Percentiles rank a stretch among this genome's conserved stretches.
Evolutionary conservation across 306 rosid genomes (phyloP).

Genomic region (Acacia confusa): DNA sequence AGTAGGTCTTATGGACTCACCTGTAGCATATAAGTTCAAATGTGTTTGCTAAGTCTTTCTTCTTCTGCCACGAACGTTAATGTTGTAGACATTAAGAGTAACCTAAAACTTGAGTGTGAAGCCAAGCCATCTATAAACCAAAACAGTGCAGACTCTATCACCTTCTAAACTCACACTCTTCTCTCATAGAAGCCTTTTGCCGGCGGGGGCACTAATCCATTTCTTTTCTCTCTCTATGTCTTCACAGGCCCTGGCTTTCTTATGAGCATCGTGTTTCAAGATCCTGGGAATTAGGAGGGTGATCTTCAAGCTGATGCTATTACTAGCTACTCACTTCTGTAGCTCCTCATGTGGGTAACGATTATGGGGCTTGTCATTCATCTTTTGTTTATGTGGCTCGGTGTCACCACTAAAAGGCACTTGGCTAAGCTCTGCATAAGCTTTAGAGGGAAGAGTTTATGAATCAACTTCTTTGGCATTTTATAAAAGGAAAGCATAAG

Average conservation of each 20-base stretch:
- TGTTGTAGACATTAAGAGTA: no score
- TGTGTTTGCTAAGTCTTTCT: no score
- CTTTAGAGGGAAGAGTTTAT: background rate
- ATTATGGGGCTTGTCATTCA: conserved; percentile 87
- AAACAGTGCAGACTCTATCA: background rate
- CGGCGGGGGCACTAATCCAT: background rate
- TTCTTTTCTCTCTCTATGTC: conserved; percentile 28
- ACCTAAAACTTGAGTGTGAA: no score
- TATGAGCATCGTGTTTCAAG: conserved; percentile 91
- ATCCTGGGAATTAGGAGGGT: conserved; percentile 93
- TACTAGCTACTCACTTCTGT: conserved; percentile 89
- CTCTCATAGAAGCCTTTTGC: no score
- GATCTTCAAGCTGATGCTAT: conserved; percentile 93
- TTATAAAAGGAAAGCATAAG: background rate
- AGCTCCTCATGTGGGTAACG: conserved; percentile 97
- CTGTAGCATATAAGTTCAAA: no score
- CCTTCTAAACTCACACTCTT: background rate
- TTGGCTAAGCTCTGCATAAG: conserved; percentile 73
- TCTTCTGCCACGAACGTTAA: no score
- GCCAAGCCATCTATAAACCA: no score
- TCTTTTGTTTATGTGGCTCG: conserved; percentile 83
- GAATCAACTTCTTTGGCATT: background rate
- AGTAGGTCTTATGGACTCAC: no score
- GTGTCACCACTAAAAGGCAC: conserved; percentile 92
- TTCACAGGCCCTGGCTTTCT: conserved; percentile 95